Base-by-base conservation (phyloP, 2,329 filamentous ascomycete genomes). In the Alternaria solani region DNA sequence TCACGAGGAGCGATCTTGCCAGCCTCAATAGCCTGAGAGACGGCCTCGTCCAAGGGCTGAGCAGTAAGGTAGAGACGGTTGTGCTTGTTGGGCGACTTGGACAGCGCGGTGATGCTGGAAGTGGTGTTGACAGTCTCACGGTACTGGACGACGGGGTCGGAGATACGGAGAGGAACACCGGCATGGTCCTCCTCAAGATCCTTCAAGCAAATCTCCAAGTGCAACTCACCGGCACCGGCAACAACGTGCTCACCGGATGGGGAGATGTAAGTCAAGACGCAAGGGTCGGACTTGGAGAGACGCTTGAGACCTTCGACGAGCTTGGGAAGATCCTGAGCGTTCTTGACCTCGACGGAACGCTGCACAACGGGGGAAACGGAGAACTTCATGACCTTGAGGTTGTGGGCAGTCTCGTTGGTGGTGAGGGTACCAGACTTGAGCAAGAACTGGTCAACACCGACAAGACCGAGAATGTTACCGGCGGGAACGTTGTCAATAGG, bases 321-420 rank as follows among this genome's bases (percentile, higher is more conserved):
- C 91, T 99, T 99, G 84, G 95, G 95, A 69, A 99, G 90, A 88
- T 99, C 95, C 86, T 96, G 93, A 79, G 95, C 95, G 86, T 99
- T 99, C 93, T 98, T 98, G 87, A 97, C 94, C 86, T 97, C 93
- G 79, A 99, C 95, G 83, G 95, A 97, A 75, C 94, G 94, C 86
- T 91, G 94, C 72, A 99, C 95, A 85, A 99, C 95, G 77, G 95
- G 95, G 63, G 95, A 98, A 82, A 99, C 95, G 80, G 95, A 99
- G 91, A 99, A 99, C 88, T 97, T 98, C 95, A 99, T 99, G 86
- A 99, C 95, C 91, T 98, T 98, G 79, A 99, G 86, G 91, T 99
- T 99, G 91, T 99, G 95, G 81, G 95, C 94, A 71, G 93, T 96
- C 74, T 99, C 95, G 81, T 88, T 90, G 81, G 94, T 98, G 84